phyloP scores from a whole-genome alignment of 2,329 filamentous ascomycete species.

The Fusarium papillatum region DNA sequence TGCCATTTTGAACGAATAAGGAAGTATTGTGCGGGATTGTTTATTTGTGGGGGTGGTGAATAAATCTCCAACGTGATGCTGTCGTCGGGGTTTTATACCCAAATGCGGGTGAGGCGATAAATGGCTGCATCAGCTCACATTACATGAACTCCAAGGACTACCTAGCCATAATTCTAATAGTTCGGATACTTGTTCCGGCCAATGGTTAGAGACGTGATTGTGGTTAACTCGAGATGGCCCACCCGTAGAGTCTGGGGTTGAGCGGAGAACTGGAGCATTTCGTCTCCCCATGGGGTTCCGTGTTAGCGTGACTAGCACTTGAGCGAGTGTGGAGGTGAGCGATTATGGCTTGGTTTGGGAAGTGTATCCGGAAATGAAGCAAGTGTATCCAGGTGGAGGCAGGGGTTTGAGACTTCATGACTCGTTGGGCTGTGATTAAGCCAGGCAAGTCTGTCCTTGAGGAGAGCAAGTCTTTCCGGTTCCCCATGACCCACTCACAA shows the following conservation, averaged over 20 bases:
- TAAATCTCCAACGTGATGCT: background rate
- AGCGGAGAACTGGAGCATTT: background rate
- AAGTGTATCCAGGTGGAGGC: background rate
- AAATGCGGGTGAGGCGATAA: slow-evolving; percentile 9
- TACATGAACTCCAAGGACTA: background rate
- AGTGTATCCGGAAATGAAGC: background rate
- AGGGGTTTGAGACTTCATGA: background rate
- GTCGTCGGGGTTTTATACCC: slow-evolving; percentile 4
- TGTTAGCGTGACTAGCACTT: background rate
- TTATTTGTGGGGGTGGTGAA: background rate
- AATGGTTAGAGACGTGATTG: background rate
- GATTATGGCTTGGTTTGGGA: background rate
- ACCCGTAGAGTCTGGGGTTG: background rate
- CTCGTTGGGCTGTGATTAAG: background rate
- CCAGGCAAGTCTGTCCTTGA: background rate
- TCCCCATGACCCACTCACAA: background rate
- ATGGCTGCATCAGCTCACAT: background rate
- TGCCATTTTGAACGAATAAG: slow-evolving; percentile 17
- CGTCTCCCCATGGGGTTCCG: slow-evolving; percentile 9
- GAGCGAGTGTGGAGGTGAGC: background rate
- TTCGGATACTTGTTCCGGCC: background rate
- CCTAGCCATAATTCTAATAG: background rate
- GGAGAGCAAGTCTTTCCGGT: background rate
- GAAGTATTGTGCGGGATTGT: background rate
- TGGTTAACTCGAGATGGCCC: background rate